Percentiles rank a stretch among this genome's conserved stretches.
Conservation (phyloP, 495 filamentous ascomycete genomes). For the Tuber borchii region DNA sequence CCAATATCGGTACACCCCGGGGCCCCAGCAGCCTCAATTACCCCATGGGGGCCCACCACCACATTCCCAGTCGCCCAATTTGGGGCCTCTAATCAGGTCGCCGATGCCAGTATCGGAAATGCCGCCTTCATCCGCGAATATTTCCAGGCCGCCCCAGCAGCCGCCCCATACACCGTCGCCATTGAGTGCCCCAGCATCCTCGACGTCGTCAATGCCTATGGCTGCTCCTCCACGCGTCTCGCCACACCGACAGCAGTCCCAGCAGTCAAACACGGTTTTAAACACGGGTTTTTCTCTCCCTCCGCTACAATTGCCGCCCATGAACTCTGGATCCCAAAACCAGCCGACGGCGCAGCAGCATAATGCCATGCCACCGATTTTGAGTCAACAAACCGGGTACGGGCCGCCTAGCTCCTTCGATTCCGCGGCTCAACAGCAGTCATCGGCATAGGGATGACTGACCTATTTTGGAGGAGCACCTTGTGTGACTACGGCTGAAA, state of each 20-base stretch:
- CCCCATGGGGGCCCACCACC: constrained; percentile 30
- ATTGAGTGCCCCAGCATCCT: constrained; percentile 26
- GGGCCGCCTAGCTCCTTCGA: constrained; percentile 42
- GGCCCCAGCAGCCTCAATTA: constrained; percentile 24
- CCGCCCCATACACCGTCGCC: constrained; percentile 30
- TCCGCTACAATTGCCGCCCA: constrained; percentile 39
- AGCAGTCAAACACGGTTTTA: constrained; percentile 28
- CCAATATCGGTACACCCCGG: constrained; percentile 23
- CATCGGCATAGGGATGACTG: constrained; percentile 35
- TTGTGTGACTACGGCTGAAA: constrained; percentile 33
- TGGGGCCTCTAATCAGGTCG: constrained; percentile 30
- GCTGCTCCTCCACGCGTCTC: constrained; percentile 36
- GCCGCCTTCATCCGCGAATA: constrained; percentile 10
- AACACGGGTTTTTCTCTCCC: constrained; percentile 35
- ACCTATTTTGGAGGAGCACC: constrained; percentile 30
- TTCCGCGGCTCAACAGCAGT: constrained; percentile 42
- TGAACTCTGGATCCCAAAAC: constrained; percentile 36
- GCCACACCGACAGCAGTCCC: constrained; percentile 29
- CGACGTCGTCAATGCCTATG: constrained; percentile 36
- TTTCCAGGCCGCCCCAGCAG: constrained; percentile 16
- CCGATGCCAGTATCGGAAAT: constrained; percentile 24
- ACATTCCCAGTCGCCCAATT: constrained; percentile 27
- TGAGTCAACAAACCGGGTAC: constrained; percentile 38
- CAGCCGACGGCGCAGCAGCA: constrained; percentile 26
- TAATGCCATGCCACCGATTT: constrained; percentile 39